Base-by-base conservation (phyloP, 345 rosid genomes). In the Euphorbia peplus region DNA sequence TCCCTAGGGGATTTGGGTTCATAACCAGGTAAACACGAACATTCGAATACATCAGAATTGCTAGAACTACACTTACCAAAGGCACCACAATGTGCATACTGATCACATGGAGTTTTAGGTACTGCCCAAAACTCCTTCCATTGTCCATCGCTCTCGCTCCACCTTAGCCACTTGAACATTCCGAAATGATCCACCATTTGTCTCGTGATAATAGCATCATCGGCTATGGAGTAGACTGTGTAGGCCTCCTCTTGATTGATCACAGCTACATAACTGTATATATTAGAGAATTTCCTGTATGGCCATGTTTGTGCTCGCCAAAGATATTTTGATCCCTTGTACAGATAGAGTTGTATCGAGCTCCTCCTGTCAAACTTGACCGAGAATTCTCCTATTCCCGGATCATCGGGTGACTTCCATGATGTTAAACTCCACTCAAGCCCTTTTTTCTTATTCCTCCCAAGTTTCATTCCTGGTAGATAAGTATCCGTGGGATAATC, bases 1-100 rank as follows among this genome's bases (percentile, higher is more conserved):
- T 63, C 60, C 5, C 6, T 12, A 8, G 24, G n/a, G 9, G 28
- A 30, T 48, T 28, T 56, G 16, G 77, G 73, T 25, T 68, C 58
- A 26, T 35, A 68, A 14, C 77, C 77, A 5, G 77, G 69, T 22
- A 74, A 26, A 29, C 77, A 74, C 1, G 67, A 4, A 46, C 76
- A 72, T 14, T 44, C 58, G 7, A 58, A 21, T 7, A 1, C 50
- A 15, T 32, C 19, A 4, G 55, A 26, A 46, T 59, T 69, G 10
- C 11, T 14, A 3, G 24, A 22, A 5, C 8, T 15, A 6, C 62
- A 54, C 42, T 19, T 39, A 15, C 70, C 58, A 25, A 12, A 13
- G 5, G 39, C 5, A 37, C 70, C 70, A 37, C 70, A 54, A 1
- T 7, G 21, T 2, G 14, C 63, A 41, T 54, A 67, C 4, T 2